A percentile compares a stretch with the other conserved stretches of the same genome.
Conservation (phyloP, 805 yeast genomes). For the Kodamaea neixiangensis region DNA sequence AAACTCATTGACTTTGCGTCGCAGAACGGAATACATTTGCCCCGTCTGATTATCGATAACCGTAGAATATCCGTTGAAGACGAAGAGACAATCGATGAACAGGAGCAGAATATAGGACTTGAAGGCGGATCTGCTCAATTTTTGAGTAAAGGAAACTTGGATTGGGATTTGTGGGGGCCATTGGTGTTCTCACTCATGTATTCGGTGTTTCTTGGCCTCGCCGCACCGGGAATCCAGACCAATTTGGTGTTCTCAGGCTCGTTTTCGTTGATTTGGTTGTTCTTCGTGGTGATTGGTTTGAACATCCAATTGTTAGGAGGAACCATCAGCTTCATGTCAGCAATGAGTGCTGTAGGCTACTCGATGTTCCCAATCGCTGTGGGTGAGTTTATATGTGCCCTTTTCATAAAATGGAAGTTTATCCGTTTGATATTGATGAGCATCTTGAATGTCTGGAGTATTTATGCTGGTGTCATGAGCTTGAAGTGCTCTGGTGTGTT, state of each 20-base stretch:
- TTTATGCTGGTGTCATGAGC: constrained; percentile 62
- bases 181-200: constrained; percentile 58
- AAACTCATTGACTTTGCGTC: constrained; percentile 36
- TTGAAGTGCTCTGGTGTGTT: constrained; percentile 66
- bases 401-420: constrained; percentile 49
- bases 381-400: constrained; percentile 49
- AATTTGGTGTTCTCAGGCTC: constrained; percentile 61
- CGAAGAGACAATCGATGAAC: constrained; percentile 18
- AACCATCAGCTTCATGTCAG: constrained; percentile 64
- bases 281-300: constrained; percentile 59
- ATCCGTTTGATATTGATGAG: constrained; percentile 50
- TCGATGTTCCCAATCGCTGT: constrained; percentile 65
- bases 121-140: constrained; percentile 17
- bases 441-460: constrained; percentile 59
- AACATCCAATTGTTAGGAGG: constrained; percentile 67
- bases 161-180: constrained; percentile 76
- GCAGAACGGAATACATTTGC: constrained; percentile 36
- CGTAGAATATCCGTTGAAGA: constrained; percentile 30
- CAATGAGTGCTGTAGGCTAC: constrained; percentile 70
- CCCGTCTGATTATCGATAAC: constrained; percentile 31
- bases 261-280: constrained; percentile 63
- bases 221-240: constrained; percentile 43
- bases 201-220: constrained; percentile 53
- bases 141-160: constrained; percentile 30
- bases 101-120: constrained; percentile 19